These are phyloP conservation scores for Mrakiaceae sp. DNA, from an alignment of 1,284 basidiomycete species.

Conservation along the genomic window DNA sequence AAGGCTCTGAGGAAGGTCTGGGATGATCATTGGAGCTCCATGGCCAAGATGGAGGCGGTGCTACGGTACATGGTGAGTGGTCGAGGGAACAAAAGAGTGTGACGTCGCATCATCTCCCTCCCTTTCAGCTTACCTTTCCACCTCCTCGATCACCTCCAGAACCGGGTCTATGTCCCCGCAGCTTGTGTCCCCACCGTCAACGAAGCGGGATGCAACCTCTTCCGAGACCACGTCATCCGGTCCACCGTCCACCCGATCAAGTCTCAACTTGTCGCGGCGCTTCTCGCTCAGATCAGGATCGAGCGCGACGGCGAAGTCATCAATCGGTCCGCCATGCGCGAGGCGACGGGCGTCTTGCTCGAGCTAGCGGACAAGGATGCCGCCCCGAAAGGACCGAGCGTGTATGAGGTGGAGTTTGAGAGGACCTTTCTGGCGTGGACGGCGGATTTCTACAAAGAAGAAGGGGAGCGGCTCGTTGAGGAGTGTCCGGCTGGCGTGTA, in stretches of 20 bases:
- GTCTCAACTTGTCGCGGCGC: slow-evolving; percentile 64
- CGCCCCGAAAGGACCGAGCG: slow-evolving; percentile 37
- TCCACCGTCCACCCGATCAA: slow-evolving; percentile 56
- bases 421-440: slow-evolving; percentile 70
- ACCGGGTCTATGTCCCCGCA: no score
- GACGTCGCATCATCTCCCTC: no score
- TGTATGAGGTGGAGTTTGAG: slow-evolving; percentile 81
- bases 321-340: slow-evolving; percentile 80
- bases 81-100: no score
- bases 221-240: slow-evolving; percentile 71
- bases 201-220: slow-evolving; percentile 73
- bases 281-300: slow-evolving; percentile 76
- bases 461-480: slow-evolving; percentile 61
- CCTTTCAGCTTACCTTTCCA: no score
- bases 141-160: no score
- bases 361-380: slow-evolving; percentile 43
- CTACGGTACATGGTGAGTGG: slow-evolving; percentile 84
- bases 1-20: slow-evolving; percentile 76
- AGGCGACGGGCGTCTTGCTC: slow-evolving; percentile 76
- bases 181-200: slow-evolving; percentile 50
- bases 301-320: slow-evolving; percentile 87
- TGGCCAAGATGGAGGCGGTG: slow-evolving; percentile 80
- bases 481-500: slow-evolving; percentile 73
- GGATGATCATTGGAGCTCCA: slow-evolving; percentile 86
- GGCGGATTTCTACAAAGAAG: slow-evolving; percentile 63